Evolutionary conservation across 129 eudicot species (phyloP).

Genomic region (Glebionis coronaria): DNA sequence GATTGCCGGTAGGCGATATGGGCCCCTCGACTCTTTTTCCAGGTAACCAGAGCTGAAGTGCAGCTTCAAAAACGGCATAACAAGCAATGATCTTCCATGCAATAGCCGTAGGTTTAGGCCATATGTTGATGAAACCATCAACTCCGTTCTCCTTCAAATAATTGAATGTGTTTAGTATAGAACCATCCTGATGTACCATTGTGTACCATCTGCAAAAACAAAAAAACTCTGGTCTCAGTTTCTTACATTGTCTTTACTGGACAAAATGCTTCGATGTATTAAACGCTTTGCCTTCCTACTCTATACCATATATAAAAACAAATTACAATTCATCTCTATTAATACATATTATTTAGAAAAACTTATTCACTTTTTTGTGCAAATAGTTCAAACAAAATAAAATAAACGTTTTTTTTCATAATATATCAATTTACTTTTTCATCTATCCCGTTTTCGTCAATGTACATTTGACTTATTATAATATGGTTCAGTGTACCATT

Average conservation of each 20-base stretch:
- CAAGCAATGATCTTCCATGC: conserved; percentile 83
- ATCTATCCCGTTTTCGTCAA: too few relatives aligned
- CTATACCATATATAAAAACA: too few relatives aligned
- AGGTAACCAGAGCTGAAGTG: conserved; percentile 80
- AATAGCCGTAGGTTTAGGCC: conserved; percentile 86
- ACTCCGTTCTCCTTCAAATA: conserved; percentile 59
- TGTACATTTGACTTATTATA: too few relatives aligned
- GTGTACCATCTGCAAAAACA: conserved; percentile 87
- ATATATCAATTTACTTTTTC: too few relatives aligned
- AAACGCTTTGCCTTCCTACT: too few relatives aligned
- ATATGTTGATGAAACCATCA: conserved; percentile 62
- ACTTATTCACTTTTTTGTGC: too few relatives aligned
- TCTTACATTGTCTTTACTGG: neutral
- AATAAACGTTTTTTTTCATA: too few relatives aligned
- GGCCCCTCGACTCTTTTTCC: conserved; percentile 93
- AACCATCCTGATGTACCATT: conserved; percentile 97
- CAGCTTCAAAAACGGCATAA: conserved; percentile 90
- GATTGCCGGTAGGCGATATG: conserved; percentile 83
- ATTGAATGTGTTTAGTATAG: conserved; percentile 52
- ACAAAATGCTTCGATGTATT: too few relatives aligned
- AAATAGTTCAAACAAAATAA: too few relatives aligned
- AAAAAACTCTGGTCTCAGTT: neutral
- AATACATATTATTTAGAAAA: too few relatives aligned
- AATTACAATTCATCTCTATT: too few relatives aligned
- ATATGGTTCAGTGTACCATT: too few relatives aligned